Percentiles rank a stretch among this genome's conserved stretches.
Evolutionary conservation across 2,329 filamentous ascomycete species (phyloP).

Genomic region (Penicillium sp.): DNA sequence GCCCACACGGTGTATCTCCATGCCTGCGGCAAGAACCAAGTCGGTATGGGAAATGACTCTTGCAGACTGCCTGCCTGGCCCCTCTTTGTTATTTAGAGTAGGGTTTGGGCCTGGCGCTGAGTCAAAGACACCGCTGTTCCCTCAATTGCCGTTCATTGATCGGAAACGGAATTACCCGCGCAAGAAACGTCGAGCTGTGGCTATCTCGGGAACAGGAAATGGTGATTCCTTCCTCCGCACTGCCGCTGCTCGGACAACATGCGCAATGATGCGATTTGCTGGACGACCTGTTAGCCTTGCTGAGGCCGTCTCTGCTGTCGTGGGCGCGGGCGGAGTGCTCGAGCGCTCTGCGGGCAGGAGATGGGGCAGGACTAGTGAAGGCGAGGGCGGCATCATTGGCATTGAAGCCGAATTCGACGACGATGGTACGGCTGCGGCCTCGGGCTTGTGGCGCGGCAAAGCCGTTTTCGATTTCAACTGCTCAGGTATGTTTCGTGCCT

Average conservation of each 20-base stretch:
- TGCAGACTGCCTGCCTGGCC: constrained; percentile 7
- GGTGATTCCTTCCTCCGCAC: constrained; percentile 84
- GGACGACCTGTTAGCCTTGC: constrained; percentile 52
- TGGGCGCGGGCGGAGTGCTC: constrained; percentile 74
- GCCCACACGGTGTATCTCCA: not conserved
- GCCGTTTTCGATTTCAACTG: constrained; percentile 83
- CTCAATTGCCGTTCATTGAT: constrained; percentile 8
- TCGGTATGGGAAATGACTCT: constrained; percentile 17
- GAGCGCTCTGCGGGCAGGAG: constrained; percentile 74
- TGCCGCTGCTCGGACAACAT: constrained; percentile 72
- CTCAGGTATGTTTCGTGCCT: constrained; percentile 85
- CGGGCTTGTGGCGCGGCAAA: constrained; percentile 47
- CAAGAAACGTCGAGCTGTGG: constrained; percentile 51
- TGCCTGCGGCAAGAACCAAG: not conserved
- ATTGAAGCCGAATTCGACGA: constrained; percentile 65
- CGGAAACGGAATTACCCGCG: not conserved
- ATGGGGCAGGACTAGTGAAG: constrained; percentile 76
- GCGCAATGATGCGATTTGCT: constrained; percentile 72
- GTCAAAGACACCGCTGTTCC: not conserved
- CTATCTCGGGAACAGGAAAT: constrained; percentile 80
- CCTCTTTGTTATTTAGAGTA: not conserved
- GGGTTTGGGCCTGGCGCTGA: not conserved
- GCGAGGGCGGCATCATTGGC: constrained; percentile 84
- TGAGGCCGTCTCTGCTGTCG: constrained; percentile 66
- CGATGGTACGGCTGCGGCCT: constrained; percentile 54